Conservation (phyloP, 495 filamentous ascomycete species). For the Penicillium ochrochloron region DNA sequence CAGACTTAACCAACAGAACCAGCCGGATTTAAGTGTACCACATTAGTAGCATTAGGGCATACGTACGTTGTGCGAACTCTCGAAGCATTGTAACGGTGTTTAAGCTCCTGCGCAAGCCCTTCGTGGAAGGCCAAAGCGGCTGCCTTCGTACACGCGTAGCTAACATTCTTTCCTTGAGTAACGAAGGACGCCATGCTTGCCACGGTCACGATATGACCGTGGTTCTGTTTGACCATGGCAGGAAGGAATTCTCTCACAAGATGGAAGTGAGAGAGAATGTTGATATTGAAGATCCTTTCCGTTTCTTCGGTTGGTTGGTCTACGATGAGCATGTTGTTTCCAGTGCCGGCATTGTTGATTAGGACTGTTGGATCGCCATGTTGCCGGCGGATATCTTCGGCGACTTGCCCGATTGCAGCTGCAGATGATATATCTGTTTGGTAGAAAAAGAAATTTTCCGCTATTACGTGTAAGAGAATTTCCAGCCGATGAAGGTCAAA, state of each 20-base stretch:
- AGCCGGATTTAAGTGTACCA: background rate
- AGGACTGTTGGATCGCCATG: background rate
- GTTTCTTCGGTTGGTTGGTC: background rate
- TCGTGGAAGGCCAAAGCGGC: conserved; percentile 52
- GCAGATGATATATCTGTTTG: background rate
- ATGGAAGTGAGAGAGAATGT: conserved; percentile 52
- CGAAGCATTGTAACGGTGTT: conserved; percentile 29
- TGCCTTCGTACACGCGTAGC: conserved; percentile 54
- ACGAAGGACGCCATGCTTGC: conserved; percentile 54
- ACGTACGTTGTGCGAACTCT: conserved; percentile 26
- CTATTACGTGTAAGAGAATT: background rate
- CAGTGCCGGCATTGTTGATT: background rate
- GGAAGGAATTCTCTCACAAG: conserved; percentile 56
- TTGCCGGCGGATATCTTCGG: background rate
- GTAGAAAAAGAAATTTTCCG: background rate
- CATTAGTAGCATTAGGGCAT: background rate
- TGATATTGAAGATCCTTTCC: conserved; percentile 47
- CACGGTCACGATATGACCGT: conserved; percentile 56
- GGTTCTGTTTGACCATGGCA: conserved; percentile 53
- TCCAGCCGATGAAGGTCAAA: background rate
- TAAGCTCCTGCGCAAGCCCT: conserved; percentile 34
- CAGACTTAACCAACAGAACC: background rate
- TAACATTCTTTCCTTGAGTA: conserved; percentile 38
- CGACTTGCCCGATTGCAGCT: background rate
- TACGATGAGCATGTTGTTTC: background rate